phyloP scores from a whole-genome alignment of 1,139 yeast genomes.

The Spathaspora sp. region DNA sequence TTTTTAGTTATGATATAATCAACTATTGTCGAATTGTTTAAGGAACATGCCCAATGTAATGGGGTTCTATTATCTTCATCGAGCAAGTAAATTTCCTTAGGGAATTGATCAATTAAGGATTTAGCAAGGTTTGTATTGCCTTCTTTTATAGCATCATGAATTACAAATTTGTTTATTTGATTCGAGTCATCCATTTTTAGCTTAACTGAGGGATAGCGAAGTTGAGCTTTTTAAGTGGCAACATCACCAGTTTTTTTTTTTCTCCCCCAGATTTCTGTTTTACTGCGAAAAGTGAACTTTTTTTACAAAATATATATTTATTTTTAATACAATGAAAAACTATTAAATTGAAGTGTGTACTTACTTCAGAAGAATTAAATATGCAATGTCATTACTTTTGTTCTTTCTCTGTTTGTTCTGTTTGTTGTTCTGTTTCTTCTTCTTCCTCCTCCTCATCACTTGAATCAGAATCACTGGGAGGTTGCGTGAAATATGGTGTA shows the following conservation, averaged over 20 bases:
- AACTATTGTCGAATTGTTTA: constrained; percentile 55
- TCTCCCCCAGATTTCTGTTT: not conserved
- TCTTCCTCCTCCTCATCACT: constrained; percentile 18
- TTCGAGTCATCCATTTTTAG: constrained; percentile 4
- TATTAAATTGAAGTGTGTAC: not conserved
- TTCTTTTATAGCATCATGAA: constrained; percentile 63
- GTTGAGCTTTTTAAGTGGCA: not conserved
- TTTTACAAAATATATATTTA: not conserved
- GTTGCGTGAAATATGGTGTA: constrained; percentile 40
- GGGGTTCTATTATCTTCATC: constrained; percentile 84
- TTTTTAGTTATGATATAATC: constrained; percentile 45
- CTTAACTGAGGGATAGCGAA: too few relatives aligned
- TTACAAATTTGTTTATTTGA: constrained; percentile 20
- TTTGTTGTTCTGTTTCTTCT: constrained; percentile 7
- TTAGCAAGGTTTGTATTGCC: constrained; percentile 51
- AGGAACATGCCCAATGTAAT: constrained; percentile 86
- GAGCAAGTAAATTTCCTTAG: constrained; percentile 40
- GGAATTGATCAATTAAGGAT: constrained; percentile 47
- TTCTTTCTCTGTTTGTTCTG: not conserved
- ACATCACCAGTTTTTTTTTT: not conserved
- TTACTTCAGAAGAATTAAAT: not conserved
- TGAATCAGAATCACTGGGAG: constrained; percentile 39
- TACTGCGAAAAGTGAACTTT: not conserved
- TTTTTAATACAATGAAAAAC: not conserved
- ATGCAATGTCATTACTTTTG: not conserved